Evolutionary conservation across 2,329 filamentous ascomycete species (phyloP), one percentile per base, ranked within the genome.

Genomic region (Tricladium varicosporioides): DNA sequence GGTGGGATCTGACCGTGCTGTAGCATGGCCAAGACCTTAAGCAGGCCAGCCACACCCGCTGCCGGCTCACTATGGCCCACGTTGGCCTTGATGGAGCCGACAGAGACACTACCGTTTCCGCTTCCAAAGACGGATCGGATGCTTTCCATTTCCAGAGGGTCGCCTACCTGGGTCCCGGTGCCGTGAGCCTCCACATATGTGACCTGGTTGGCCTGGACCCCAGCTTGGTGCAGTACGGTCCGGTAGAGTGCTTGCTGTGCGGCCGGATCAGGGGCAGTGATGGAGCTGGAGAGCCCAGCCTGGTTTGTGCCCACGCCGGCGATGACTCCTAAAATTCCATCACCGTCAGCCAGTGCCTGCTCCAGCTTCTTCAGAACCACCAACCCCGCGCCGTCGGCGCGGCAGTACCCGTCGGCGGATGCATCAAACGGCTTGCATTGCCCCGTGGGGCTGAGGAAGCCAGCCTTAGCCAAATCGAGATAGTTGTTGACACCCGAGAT

Each of bases 121-220:
- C 14, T 3, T 5, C 80, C 82, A 62, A 86, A 86, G 27, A 43
- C 36, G 16, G n/a, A 13, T 2, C 13, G 2, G 2, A 52, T 48
- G 2, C 36, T 36, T 2, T 22, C 19, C 48, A 52, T 48, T 16
- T 56, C 54, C 7, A 77, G 76, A 43, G 33, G 33, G 67, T 94
- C 90, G 61, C 89, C 91, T 40, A 87, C 89, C 70, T 92, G 89
- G 0, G 89, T 95, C 40, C 91, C 91, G 2, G 91, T 95, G 15
- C 89, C 91, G 70, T 95, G 90, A 85, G 93, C 91, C 73, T 94
- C 91, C 10, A 94, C 84, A 67, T 92, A 93, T 72, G 85, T 85
- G 51, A 94, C 81, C 60, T 92, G 87, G 49, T 84, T 79, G 1
- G 89, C 87, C 66, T 92, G 85, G 16, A 92, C 80, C 57, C 87